Percentiles rank a stretch among this genome's conserved stretches.
Evolutionary conservation across 139 green algal species (phyloP).

Genomic region (Ettlia oleoabundans): DNA sequence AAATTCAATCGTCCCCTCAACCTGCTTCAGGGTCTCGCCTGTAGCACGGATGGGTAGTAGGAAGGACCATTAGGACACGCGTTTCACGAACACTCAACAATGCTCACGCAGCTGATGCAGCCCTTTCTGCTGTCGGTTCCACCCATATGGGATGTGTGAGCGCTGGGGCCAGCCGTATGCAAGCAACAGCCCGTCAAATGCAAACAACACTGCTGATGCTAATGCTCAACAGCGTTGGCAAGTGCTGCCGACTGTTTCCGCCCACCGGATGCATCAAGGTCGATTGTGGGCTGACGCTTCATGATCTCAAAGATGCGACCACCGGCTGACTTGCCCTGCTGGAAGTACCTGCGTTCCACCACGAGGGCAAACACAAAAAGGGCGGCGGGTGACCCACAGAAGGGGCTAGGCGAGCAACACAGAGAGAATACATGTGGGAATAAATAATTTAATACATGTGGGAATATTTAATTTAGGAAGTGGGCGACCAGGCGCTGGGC

Average conservation of each 20-base stretch:
- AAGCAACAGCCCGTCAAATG: neutral
- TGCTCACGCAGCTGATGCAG: neutral
- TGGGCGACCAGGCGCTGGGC: too few species aligned
- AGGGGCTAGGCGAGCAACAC: too few species aligned
- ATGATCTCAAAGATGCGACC: constrained; percentile 76
- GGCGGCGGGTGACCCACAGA: too few species aligned
- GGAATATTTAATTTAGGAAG: too few species aligned
- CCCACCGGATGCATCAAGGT: constrained; percentile 36
- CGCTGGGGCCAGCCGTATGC: neutral
- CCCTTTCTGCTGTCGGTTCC: too few species aligned
- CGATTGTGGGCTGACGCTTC: constrained; percentile 63
- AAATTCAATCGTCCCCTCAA: constrained; percentile 67
- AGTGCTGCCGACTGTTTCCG: too few species aligned
- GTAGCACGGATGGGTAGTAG: neutral
- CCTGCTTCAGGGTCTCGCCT: constrained; percentile 26
- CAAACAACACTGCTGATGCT: neutral
- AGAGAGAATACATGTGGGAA: too few species aligned
- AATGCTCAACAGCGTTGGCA: neutral
- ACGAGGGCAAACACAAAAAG: too few species aligned
- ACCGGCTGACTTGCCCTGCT: constrained; percentile 57
- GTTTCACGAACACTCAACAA: neutral
- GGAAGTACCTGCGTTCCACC: too few species aligned
- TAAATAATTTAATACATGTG: too few species aligned
- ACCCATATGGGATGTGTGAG: too few species aligned
- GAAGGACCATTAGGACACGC: neutral